These are phyloP conservation scores for Pichia sp. DNA, from an alignment of 1,139 yeast species.

Conservation along the genomic window DNA sequence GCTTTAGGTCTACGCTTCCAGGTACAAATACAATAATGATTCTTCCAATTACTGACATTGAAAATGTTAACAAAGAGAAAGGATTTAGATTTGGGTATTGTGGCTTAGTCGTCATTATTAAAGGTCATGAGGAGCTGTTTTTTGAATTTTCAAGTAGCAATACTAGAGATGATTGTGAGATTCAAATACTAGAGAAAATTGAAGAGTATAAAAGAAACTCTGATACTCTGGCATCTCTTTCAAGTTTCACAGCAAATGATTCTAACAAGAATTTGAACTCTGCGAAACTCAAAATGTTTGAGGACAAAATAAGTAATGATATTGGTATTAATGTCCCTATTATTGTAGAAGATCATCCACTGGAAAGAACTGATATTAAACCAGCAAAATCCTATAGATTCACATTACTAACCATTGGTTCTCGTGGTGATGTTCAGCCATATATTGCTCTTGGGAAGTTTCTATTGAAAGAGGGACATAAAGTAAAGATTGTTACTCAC, in stretches of 20 bases:
- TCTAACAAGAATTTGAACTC: slow-evolving; percentile 25
- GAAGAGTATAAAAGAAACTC: slow-evolving; percentile 29
- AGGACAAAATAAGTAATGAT: slow-evolving; percentile 50
- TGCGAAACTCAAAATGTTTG: slow-evolving; percentile 56
- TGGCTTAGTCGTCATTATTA: slow-evolving; percentile 59
- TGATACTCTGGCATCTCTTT: not conserved
- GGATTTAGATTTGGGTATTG: slow-evolving; percentile 59
- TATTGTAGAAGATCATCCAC: slow-evolving; percentile 57
- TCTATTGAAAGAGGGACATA: slow-evolving; percentile 69
- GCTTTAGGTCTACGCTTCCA: slow-evolving; percentile 74
- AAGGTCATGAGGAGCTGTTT: slow-evolving; percentile 68
- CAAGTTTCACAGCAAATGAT: not conserved
- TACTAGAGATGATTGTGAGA: slow-evolving; percentile 68
- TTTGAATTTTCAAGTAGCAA: slow-evolving; percentile 65
- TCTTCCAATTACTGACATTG: slow-evolving; percentile 69
- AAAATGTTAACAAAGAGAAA: slow-evolving; percentile 55
- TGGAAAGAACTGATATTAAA: slow-evolving; percentile 41
- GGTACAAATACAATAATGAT: slow-evolving; percentile 78
- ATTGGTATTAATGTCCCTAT: slow-evolving; percentile 62
- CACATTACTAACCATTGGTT: slow-evolving; percentile 80
- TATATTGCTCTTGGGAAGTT: slow-evolving; percentile 86
- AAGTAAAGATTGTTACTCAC: slow-evolving; percentile 80
- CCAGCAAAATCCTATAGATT: slow-evolving; percentile 52
- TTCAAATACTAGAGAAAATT: slow-evolving; percentile 43
- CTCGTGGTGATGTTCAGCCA: slow-evolving; percentile 95